These are phyloP conservation scores for Pilatotrama ljubarskyi DNA, from an alignment of 768 basidiomycete genomes.

Conservation along the genomic window DNA sequence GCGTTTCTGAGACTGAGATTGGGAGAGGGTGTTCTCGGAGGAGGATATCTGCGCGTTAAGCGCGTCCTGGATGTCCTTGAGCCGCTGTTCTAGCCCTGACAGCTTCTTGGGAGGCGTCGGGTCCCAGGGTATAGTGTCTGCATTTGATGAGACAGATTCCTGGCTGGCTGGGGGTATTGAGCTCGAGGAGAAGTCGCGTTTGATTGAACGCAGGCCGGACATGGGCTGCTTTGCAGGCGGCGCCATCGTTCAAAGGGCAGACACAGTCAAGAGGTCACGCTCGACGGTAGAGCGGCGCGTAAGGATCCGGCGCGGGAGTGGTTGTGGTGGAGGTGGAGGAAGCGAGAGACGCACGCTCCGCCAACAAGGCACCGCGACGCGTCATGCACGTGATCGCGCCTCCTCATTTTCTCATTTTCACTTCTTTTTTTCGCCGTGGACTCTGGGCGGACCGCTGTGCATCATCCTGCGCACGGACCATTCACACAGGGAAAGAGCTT, in stretches of 20 bases:
- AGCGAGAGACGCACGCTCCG: background rate
- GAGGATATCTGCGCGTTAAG: slow-evolving; percentile 35
- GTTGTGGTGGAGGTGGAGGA: background rate
- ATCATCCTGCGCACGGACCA: background rate
- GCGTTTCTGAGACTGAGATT: slow-evolving; percentile 35
- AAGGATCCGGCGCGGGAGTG: background rate
- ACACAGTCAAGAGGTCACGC: background rate
- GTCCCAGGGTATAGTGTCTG: slow-evolving; percentile 20
- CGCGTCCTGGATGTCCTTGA: slow-evolving; percentile 61
- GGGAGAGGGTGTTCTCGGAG: slow-evolving; percentile 14
- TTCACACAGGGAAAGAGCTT: too few relatives aligned
- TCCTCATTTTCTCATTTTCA: background rate
- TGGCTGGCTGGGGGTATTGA: slow-evolving; percentile 42
- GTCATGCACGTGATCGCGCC: slow-evolving; percentile 17
- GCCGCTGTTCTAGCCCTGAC: slow-evolving; percentile 37
- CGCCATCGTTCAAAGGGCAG: background rate
- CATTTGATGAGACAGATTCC: slow-evolving; percentile 24
- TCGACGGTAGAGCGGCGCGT: background rate
- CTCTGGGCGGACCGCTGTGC: too few relatives aligned
- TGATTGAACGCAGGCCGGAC: slow-evolving; percentile 63
- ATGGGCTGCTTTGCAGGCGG: slow-evolving; percentile 28
- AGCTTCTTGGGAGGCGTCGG: slow-evolving; percentile 20
- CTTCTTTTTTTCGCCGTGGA: background rate
- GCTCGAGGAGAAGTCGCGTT: slow-evolving; percentile 61
- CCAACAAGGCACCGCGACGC: slow-evolving; percentile 6